phyloP scores from a whole-genome alignment of 108 stramenopile genomes.

The Nannochloropsis gaditana region DNA sequence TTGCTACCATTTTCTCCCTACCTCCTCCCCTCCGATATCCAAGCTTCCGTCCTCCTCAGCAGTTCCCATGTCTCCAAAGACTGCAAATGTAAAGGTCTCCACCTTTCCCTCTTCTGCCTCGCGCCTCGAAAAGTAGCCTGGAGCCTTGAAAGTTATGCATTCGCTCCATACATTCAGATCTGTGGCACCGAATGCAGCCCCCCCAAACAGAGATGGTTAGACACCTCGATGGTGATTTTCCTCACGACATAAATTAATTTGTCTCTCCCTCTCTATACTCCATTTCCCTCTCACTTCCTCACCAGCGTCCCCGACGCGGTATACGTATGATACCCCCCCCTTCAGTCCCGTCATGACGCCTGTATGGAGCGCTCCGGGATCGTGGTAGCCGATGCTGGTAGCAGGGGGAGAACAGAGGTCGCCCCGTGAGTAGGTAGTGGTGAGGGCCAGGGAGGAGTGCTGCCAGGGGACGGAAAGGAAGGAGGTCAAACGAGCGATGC shows the following conservation, averaged over 20 bases:
- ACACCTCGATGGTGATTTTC: too few relatives aligned
- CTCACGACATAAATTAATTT: neutral
- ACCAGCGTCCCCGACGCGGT: constrained; percentile 2
- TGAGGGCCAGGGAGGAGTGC: neutral
- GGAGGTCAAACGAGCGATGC: too few relatives aligned
- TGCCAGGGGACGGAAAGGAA: neutral
- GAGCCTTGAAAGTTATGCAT: constrained; percentile 24
- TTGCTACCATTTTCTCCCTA: neutral
- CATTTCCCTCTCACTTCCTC: neutral
- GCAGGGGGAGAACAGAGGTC: constrained; percentile 43
- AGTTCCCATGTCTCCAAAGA: constrained; percentile 50
- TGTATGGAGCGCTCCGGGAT: constrained; percentile 36
- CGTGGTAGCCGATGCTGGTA: constrained; percentile 35
- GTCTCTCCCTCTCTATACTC: neutral
- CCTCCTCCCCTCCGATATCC: neutral
- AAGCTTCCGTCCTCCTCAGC: constrained; percentile 37
- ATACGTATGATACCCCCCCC: constrained; percentile 31
- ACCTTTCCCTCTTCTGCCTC: neutral
- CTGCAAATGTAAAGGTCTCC: constrained; percentile 27
- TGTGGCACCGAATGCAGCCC: neutral
- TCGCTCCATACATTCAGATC: constrained; percentile 30
- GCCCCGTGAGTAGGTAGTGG: constrained; percentile 23
- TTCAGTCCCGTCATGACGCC: constrained; percentile 28
- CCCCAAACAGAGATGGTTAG: neutral
- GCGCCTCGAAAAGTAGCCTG: neutral